A percentile compares a stretch with the other conserved stretches of the same genome.
Conservation (phyloP, 2,329 filamentous ascomycete genomes). For the Exophiala bonariae region DNA sequence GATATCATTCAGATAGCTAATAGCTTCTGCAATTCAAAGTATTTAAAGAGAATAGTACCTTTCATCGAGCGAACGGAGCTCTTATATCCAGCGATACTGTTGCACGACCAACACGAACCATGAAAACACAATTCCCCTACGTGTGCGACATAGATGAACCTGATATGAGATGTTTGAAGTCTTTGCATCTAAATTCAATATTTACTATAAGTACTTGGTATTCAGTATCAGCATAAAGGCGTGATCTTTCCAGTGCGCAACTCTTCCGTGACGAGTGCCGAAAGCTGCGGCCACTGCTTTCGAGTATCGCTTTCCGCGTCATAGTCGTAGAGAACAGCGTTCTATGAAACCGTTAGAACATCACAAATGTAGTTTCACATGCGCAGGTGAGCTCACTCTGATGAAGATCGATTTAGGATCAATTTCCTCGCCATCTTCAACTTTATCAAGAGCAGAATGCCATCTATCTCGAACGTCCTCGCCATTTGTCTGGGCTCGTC, state of each 20-base stretch:
- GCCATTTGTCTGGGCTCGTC: slow-evolving; percentile 49
- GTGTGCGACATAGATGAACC: too few relatives aligned
- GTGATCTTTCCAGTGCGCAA: slow-evolving; percentile 38
- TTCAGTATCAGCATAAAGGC: slow-evolving; percentile 34
- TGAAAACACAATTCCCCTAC: too few relatives aligned
- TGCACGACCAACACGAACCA: too few relatives aligned
- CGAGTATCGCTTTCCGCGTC: slow-evolving; percentile 48
- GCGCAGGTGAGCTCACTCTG: slow-evolving; percentile 25
- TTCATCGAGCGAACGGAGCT: too few relatives aligned
- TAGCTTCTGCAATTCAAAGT: too few relatives aligned
- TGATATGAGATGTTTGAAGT: too few relatives aligned
- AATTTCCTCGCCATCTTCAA: slow-evolving; percentile 49
- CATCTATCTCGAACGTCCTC: slow-evolving; percentile 50
- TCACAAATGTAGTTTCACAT: not conserved
- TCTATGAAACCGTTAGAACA: slow-evolving; percentile 30
- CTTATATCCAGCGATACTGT: too few relatives aligned
- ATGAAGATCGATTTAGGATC: slow-evolving; percentile 50
- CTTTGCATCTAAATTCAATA: too few relatives aligned
- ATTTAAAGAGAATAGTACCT: too few relatives aligned
- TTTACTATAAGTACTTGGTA: not conserved
- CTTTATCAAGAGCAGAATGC: slow-evolving; percentile 49
- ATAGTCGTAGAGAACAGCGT: slow-evolving; percentile 49
- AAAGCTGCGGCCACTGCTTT: slow-evolving; percentile 45
- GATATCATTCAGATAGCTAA: not conserved
- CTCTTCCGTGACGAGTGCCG: slow-evolving; percentile 37